Base-by-base conservation (phyloP, 148 eudicot genomes). In the Salicornia ramosissima region DNA sequence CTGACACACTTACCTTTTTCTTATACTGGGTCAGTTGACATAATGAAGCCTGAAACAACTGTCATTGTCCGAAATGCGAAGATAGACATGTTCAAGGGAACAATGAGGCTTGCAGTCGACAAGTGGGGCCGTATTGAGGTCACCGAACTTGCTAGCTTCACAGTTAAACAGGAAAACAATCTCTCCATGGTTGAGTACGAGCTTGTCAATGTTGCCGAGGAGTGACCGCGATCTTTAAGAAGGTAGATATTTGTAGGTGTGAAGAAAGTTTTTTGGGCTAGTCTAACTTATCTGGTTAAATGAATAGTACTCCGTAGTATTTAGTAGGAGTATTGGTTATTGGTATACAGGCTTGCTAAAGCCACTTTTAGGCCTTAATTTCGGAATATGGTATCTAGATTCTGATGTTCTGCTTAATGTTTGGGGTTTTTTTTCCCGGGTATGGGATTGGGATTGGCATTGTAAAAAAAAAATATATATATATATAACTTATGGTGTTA, bases 41-140 rank as follows among this genome's bases (percentile, higher is more conserved):
- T 77, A 53, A 74, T 83, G 86, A 71, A 77, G 80, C 72, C 83
- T n/a, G 83, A 56, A 5, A 47, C 77, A 22, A 83, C 86, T 15
- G 67, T 80, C 59, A 78, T 56, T 47, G 34, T 81, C 26, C 76
- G 84, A 21, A 81, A 81, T 64, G 79, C 79, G 12, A 81, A 78
- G 79, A 75, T 81, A 29, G 84, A 81, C 68, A 81, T 78, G 84
- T 81, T 78, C 69, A 81, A 81, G 77, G 80, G 75, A 57, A 67
- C 79, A 30, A 81, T 81, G 84, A 81, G 84, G 74, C 81, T 81
- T 21, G 84, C 79, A 6, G 84, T 81, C 63, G 84, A 78, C 75
- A 78, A 74, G 65, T 81, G 81, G 84, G 84, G 84, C 4, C 84
- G 81, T 34, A 64, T 81, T 28, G 84, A 81, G 77, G 77, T 74